Evolutionary conservation across 2,329 filamentous ascomycete species (phyloP).

Genomic region (Hypoxylon sp.): DNA sequence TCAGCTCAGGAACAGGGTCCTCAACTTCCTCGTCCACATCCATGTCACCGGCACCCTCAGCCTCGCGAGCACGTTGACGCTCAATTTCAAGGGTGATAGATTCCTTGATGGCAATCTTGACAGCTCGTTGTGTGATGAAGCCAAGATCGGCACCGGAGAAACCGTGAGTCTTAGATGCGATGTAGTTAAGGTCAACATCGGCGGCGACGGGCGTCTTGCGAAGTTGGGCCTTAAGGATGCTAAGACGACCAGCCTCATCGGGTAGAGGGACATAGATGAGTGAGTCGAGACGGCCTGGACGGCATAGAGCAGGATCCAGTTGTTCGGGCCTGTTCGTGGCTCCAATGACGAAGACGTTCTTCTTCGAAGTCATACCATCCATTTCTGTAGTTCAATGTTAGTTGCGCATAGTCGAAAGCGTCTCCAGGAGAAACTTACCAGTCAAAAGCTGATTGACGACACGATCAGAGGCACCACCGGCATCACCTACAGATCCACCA

Average conservation of each 20-base stretch:
- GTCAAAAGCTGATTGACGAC: constrained; percentile 99
- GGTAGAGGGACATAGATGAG: constrained; percentile 98
- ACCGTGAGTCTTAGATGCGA: constrained; percentile 96
- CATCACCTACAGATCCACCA: constrained; percentile 95
- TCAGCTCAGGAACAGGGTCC: constrained; percentile 95
- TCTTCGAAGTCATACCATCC: constrained; percentile 99
- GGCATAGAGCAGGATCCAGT: constrained; percentile 96
- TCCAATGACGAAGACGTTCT: constrained; percentile 99
- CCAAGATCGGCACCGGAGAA: constrained; percentile 99
- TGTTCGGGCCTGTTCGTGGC: constrained; percentile 99
- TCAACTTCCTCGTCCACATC: constrained; percentile 89
- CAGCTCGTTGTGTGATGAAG: constrained; percentile 98
- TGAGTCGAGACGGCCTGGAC: constrained; percentile 98
- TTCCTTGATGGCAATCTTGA: constrained; percentile 99
- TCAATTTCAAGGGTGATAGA: constrained; percentile 91
- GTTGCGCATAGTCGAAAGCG: constrained; percentile 43
- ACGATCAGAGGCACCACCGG: constrained; percentile 98
- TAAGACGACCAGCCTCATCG: constrained; percentile 88
- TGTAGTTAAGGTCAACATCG: constrained; percentile 91
- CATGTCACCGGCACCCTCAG: constrained; percentile 84
- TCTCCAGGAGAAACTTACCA: constrained; percentile 69
- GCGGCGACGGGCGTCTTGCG: constrained; percentile 94
- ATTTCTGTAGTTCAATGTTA: constrained; percentile 77
- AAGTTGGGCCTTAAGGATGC: constrained; percentile 95
- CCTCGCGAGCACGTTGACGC: constrained; percentile 89